Percentiles rank a stretch among this genome's conserved stretches.
Evolutionary conservation across 768 basidiomycete genomes (phyloP).

Genomic region (Phanerodontia chrysosporium): DNA sequence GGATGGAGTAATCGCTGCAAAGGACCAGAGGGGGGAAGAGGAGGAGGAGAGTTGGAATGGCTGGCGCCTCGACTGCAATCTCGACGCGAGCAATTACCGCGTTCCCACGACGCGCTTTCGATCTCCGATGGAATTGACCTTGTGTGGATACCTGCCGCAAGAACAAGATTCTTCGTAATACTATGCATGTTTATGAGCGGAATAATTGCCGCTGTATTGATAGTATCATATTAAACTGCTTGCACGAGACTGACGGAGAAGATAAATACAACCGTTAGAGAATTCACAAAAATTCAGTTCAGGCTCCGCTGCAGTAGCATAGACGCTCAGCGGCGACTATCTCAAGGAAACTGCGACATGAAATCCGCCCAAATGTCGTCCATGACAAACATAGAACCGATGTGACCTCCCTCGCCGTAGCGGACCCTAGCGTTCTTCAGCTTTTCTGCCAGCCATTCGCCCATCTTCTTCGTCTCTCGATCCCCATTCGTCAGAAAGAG

Average conservation of each 20-base stretch:
- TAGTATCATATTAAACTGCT: too few species aligned
- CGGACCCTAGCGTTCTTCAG: constrained; percentile 41
- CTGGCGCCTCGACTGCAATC: constrained; percentile 4
- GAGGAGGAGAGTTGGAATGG: constrained; percentile 15
- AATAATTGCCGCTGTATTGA: too few species aligned
- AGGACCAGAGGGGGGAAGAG: constrained; percentile 12
- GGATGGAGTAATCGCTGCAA: neutral
- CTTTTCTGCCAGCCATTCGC: constrained; percentile 43
- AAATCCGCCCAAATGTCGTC: constrained; percentile 42
- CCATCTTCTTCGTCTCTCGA: constrained; percentile 24
- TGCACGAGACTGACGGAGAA: too few species aligned
- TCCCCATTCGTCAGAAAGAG: constrained; percentile 43
- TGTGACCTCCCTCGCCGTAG: constrained; percentile 45
- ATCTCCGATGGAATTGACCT: too few species aligned
- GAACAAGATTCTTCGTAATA: too few species aligned
- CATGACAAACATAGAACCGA: constrained; percentile 41
- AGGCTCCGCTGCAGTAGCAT: neutral
- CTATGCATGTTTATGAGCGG: too few species aligned
- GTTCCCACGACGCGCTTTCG: constrained; percentile 26
- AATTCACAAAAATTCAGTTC: neutral
- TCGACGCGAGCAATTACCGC: constrained; percentile 30
- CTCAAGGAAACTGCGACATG: neutral
- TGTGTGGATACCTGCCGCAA: too few species aligned
- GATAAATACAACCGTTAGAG: too few species aligned
- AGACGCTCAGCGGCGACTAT: neutral